Evolutionary conservation across 129 eudicot genomes (phyloP).

Genomic region (Dittrichia graveolens): DNA sequence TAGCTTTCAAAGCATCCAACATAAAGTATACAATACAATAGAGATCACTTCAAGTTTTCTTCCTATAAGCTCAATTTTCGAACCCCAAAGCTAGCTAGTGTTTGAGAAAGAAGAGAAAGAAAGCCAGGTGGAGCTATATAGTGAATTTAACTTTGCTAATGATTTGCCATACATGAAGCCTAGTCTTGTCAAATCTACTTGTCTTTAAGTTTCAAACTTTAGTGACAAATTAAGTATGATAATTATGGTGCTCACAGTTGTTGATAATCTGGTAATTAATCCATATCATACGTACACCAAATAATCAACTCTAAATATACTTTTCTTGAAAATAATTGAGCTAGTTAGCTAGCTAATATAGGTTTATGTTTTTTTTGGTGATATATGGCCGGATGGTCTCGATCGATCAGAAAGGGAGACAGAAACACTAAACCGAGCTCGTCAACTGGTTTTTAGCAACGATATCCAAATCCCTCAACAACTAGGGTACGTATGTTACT

Average conservation of each 20-base stretch:
- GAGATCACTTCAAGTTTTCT: too few species aligned
- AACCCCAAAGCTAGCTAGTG: too few species aligned
- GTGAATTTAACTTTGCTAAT: constrained; percentile 15
- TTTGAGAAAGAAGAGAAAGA: not conserved
- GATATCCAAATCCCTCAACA: constrained; percentile 60
- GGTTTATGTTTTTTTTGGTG: too few species aligned
- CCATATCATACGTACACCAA: not conserved
- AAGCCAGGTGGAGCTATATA: constrained; percentile 1
- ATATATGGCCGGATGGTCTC: constrained; percentile 25
- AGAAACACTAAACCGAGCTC: constrained; percentile 91
- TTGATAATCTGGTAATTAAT: not conserved
- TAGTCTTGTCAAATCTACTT: constrained; percentile 43
- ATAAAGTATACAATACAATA: too few species aligned
- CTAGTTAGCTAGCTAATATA: not conserved
- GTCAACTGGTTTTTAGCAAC: constrained; percentile 80
- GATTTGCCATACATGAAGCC: constrained; percentile 29
- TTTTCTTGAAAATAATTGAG: constrained; percentile 1
- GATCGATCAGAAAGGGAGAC: constrained; percentile 83
- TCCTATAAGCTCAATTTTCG: too few species aligned
- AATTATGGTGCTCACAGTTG: not conserved
- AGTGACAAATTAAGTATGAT: not conserved
- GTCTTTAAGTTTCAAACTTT: constrained; percentile 29
- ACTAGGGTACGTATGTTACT: constrained; percentile 46
- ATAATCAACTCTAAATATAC: too few species aligned
- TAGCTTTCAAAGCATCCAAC: too few species aligned